A percentile compares a stretch with the other conserved stretches of the same genome.
Evolutionary conservation across 768 basidiomycete species (phyloP).

Genomic region (Trametes elegans): DNA sequence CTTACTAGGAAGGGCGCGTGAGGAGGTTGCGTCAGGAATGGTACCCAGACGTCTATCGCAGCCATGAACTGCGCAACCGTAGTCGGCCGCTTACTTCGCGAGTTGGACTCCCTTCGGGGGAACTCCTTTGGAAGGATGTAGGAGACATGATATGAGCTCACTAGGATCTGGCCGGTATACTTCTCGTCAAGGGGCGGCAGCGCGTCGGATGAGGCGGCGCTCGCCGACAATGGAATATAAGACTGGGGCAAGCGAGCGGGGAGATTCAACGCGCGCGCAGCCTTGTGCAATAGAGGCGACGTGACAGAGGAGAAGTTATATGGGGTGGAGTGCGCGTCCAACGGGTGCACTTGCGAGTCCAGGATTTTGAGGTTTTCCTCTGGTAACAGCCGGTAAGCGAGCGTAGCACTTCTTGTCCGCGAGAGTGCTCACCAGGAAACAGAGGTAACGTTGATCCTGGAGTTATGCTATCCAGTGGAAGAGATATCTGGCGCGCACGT

Average conservation of each 20-base stretch:
- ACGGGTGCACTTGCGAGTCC: constrained; percentile 71
- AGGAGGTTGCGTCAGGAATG: constrained; percentile 65
- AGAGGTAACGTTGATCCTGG: constrained; percentile 71
- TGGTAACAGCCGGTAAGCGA: constrained; percentile 26
- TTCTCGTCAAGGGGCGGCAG: constrained; percentile 55
- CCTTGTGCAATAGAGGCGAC: constrained; percentile 64
- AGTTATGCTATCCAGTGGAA: constrained; percentile 62
- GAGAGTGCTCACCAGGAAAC: constrained; percentile 56
- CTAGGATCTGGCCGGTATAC: constrained; percentile 73
- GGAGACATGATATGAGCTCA: constrained; percentile 74
- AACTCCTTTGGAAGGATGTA: constrained; percentile 75
- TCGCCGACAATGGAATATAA: constrained; percentile 56
- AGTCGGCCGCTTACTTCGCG: constrained; percentile 15
- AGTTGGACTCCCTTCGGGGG: constrained; percentile 25
- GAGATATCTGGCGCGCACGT: constrained; percentile 45
- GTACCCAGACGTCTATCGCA: constrained; percentile 74
- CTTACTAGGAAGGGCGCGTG: constrained; percentile 70
- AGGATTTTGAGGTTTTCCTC: constrained; percentile 81
- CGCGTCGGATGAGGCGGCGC: constrained; percentile 34
- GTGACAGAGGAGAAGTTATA: constrained; percentile 69
- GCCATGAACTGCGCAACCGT: constrained; percentile 75
- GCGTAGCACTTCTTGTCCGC: neutral
- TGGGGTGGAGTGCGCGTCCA: constrained; percentile 67
- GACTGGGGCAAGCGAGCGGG: constrained; percentile 58
- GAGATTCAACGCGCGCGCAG: constrained; percentile 66